Percentiles rank a stretch among this genome's conserved stretches.
Evolutionary conservation across 768 basidiomycete species (phyloP).

Genomic region (Termitomyces sp.): DNA sequence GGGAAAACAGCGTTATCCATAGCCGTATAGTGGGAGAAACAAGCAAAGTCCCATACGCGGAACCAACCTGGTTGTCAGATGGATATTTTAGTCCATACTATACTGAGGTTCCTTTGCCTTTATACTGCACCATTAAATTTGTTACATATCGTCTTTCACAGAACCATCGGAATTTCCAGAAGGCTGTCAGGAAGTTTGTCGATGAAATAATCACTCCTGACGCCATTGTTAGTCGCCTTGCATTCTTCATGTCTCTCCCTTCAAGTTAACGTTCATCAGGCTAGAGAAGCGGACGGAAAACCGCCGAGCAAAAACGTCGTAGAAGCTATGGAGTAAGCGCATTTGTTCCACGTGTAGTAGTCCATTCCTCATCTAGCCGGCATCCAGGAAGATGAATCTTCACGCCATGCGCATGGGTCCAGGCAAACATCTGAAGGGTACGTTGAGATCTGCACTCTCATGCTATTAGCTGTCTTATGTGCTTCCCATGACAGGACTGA

Average conservation of each 20-base stretch:
- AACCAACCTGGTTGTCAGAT: conserved; percentile 71
- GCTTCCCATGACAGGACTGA: conserved; percentile 37
- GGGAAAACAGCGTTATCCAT: conserved; percentile 56
- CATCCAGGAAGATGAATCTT: conserved; percentile 53
- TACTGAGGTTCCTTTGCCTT: conserved; percentile 42
- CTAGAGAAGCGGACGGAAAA: conserved; percentile 87
- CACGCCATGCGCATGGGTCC: conserved; percentile 95
- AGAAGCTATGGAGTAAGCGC: conserved; percentile 63
- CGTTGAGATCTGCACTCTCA: neutral
- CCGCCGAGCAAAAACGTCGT: conserved; percentile 71
- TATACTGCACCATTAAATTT: neutral
- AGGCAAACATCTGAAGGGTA: conserved; percentile 74
- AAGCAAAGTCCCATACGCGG: conserved; percentile 83
- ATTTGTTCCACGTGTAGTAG: conserved; percentile 36
- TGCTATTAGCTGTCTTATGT: neutral
- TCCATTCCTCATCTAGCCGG: neutral
- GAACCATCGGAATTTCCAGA: conserved; percentile 60
- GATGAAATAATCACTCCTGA: conserved; percentile 66
- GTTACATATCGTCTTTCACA: conserved; percentile 18
- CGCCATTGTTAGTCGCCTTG: conserved; percentile 28
- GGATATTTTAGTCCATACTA: conserved; percentile 79
- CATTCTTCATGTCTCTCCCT: neutral
- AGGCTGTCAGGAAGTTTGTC: conserved; percentile 61
- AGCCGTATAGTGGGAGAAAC: conserved; percentile 55
- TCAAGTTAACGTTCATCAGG: conserved; percentile 38